Evolutionary conservation across 2,329 filamentous ascomycete species (phyloP).

Genomic region (Trichoderma breve): DNA sequence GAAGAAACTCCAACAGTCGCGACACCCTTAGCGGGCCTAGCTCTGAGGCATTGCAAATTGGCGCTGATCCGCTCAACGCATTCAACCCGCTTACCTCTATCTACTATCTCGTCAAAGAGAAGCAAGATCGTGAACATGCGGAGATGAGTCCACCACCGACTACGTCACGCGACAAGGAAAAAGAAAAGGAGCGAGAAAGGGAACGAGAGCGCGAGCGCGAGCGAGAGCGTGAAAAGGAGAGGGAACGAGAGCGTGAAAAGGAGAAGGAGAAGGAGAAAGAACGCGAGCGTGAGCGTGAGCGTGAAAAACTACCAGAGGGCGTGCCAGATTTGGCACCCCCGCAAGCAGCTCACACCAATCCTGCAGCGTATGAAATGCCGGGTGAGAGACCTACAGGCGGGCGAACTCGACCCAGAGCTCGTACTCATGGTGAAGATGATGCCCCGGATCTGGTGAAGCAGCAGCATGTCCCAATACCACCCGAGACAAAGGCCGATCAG

Average conservation of each 20-base stretch:
- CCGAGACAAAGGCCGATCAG: constrained; percentile 58
- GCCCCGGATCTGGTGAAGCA: constrained; percentile 57
- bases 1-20: constrained; percentile 84
- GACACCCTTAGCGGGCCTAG: constrained; percentile 86
- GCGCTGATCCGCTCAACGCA: constrained; percentile 85
- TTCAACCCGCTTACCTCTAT: constrained; percentile 90
- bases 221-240: constrained; percentile 18
- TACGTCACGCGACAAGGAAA: constrained; percentile 33
- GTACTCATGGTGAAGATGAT: constrained; percentile 95
- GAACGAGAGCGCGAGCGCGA: constrained; percentile 30
- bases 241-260: constrained; percentile 27
- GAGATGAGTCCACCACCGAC: constrained; percentile 48
- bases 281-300: constrained; percentile 20
- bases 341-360: constrained; percentile 85
- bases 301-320: constrained; percentile 43
- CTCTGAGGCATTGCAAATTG: constrained; percentile 76
- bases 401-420: constrained; percentile 76
- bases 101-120: constrained; percentile 95
- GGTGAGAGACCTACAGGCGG: constrained; percentile 85
- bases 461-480: constrained; percentile 39
- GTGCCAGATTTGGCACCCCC: constrained; percentile 78
- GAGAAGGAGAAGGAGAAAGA: constrained; percentile 30
- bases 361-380: constrained; percentile 79
- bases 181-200: constrained; percentile 29
- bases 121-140: constrained; percentile 72